Conservation (phyloP, 2,329 filamentous ascomycete species). For the Ampelomyces quisqualis region DNA sequence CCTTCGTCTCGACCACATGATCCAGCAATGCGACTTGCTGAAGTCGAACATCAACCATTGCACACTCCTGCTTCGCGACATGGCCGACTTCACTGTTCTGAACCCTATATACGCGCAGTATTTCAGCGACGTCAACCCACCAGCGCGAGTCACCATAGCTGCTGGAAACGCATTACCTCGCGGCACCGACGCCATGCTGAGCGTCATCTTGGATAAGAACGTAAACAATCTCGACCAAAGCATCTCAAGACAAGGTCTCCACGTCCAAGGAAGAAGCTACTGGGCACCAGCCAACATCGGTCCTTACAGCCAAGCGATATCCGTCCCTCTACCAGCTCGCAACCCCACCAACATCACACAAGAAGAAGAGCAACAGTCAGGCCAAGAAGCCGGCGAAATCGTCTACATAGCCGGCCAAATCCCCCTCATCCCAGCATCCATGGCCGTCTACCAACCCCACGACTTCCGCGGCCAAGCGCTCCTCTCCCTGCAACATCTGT, state of each 20-base stretch:
- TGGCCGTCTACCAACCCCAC: constrained; percentile 56
- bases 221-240: constrained; percentile 22
- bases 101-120: constrained; percentile 75
- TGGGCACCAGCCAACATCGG: constrained; percentile 99
- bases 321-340: constrained; percentile 47
- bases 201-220: constrained; percentile 46
- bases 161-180: constrained; percentile 67
- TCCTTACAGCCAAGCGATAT: constrained; percentile 88
- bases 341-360: no score
- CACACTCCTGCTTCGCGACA: constrained; percentile 71
- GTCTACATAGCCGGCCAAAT: constrained; percentile 88
- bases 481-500: constrained; percentile 84
- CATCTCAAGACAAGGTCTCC: constrained; percentile 57
- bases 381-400: constrained; percentile 26
- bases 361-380: neutral
- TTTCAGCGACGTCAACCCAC: constrained; percentile 78
- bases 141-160: constrained; percentile 79
- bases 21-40: constrained; percentile 29
- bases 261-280: constrained; percentile 91
- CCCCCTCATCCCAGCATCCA: constrained; percentile 76
- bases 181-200: constrained; percentile 62
- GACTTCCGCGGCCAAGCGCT: constrained; percentile 61
- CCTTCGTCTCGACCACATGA: constrained; percentile 31
- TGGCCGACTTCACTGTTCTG: constrained; percentile 74
- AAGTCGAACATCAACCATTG: constrained; percentile 44